Base-by-base conservation (phyloP, 352 stramenopile species). In the Phytophthora palmivora region DNA sequence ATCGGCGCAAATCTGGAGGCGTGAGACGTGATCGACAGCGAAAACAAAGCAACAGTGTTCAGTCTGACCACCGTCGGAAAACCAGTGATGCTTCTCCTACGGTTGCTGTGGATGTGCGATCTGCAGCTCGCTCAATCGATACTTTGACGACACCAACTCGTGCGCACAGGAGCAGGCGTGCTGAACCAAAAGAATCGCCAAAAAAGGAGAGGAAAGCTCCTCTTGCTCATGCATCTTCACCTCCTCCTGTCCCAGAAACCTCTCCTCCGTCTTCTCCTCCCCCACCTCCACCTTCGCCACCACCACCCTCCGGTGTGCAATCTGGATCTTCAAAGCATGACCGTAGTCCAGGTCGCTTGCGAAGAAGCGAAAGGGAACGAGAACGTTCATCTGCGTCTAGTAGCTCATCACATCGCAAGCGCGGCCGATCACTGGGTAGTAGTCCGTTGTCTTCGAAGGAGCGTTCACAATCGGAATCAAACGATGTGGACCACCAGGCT, bases 201-300 rank as follows among this genome's bases (percentile, higher is more conserved):
- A 63, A 63, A 32, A 43, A 39, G 10, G 58, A 73, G 39, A 78
- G 58, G 44, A 67, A 70, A 45, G 32, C 46, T 58, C 34, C 47
- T 44, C 24, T 58, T 34, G 55, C 39, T 52, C 30, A 38, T 47
- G n/a, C 46, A 16, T 12, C 42, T 50, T 49, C 56, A 15, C 41
- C 47, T 53, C 58, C 51, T 46, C 54, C 41, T 70, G 39, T 67
- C 38, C 45, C 47, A 28, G 56, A 44, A 16, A 42, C 38, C 14
- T 70, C 57, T 50, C 60, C 58, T 47, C 51, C 38, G 67, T 60
- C 47, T 30, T 58, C 59, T 60, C 57, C 64, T n/a, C 55, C 67
- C 24, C 63, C 71, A 19, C 67, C 70, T 7, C 50, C 64, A 12
- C 65, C 61, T 46, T 47, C 64, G 7, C 64, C 63, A 7, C 53